Evolutionary conservation across 2,329 filamentous ascomycete species (phyloP), one percentile per base, ranked within the genome.

Genomic region (Aspergillus pseudotamarii): DNA sequence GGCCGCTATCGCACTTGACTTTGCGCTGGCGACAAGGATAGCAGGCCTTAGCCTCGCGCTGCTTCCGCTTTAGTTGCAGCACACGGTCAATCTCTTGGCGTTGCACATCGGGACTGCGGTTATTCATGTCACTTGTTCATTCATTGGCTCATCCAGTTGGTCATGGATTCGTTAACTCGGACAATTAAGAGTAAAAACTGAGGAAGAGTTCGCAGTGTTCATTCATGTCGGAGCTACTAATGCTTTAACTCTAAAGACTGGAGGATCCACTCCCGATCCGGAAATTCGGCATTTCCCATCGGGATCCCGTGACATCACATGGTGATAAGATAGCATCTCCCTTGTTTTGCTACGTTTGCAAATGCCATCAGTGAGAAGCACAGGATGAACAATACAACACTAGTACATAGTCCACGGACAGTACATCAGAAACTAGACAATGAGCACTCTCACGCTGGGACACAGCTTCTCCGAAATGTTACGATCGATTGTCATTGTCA

Each of bases 21-120:
- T 78, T 76, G n/a, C 75, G 71, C 60, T 75, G 72, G 19, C 71
- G 70, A 61, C 75, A 76, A 6, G 75, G 74, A 62, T 77, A 76
- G 41, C 75, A 77, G 6, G 75, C 75, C 54, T 68, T 71, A 3
- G 68, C 56, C 60, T 75, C 75, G 30, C 73, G 69, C 26, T 72
- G 68, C 58, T 73, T 71, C 51, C 72, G 69, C 54, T 70, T 73
- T n/a, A 66, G 63, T 1, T 63, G 66, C 23, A 75, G 64, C 6
- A 75, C 70, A 26, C 72, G 71, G 34, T 75, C 72, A 19, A 72
- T 72, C 64, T 74, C 69, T 60, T 69, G 68, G 48, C 71, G 72
- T 10, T 69, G 68, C 34, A 28, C 46, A 68, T 60, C 30, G 50
- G 41, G n/a, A 54, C 38, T 64, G 28, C 28, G 48, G 30, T 9